A percentile compares a stretch with the other conserved stretches of the same genome.
Conservation (phyloP, 163 green algal species). For the Coccomyxa subellipsoidea region DNA sequence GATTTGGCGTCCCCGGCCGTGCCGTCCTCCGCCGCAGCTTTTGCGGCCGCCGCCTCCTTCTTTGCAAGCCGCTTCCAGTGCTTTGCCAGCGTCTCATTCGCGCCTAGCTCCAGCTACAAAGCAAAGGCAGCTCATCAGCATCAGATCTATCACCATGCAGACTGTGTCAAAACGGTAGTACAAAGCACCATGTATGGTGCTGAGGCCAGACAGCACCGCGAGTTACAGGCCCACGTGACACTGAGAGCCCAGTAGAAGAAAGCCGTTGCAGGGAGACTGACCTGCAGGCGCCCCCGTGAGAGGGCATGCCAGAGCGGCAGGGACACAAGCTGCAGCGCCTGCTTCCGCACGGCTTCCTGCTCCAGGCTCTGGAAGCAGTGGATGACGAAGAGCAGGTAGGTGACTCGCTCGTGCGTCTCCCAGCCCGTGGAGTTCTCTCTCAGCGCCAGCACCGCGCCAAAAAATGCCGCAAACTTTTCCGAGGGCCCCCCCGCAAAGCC, state of each 20-base stretch:
- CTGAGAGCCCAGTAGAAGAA: no score
- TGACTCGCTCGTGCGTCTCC: conserved; percentile 62
- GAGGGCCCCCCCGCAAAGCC: conserved; percentile 64
- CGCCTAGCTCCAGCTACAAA: conserved; percentile 77
- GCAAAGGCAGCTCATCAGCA: neutral
- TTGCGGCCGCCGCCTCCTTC: conserved; percentile 79
- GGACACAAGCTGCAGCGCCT: conserved; percentile 82
- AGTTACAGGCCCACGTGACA: no score
- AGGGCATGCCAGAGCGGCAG: conserved; percentile 90
- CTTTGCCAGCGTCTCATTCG: conserved; percentile 72
- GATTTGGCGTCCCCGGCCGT: conserved; percentile 14
- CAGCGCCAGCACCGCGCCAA: conserved; percentile 21
- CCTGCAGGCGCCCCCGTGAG: conserved; percentile 62
- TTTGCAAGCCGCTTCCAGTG: conserved; percentile 83
- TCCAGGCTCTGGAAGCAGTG: conserved; percentile 91
- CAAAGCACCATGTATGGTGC: no score
- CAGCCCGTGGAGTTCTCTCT: conserved; percentile 19
- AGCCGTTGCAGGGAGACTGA: no score
- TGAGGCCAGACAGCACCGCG: no score
- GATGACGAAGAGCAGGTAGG: conserved; percentile 83
- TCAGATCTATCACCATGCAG: no score
- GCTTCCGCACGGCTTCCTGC: conserved; percentile 73
- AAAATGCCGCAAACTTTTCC: conserved; percentile 38
- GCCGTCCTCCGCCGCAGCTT: conserved; percentile 7
- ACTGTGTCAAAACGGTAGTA: no score